These are phyloP conservation scores for Blastomyces gilchristii DNA, from an alignment of 2,329 filamentous ascomycete genomes.

Conservation along the genomic window DNA sequence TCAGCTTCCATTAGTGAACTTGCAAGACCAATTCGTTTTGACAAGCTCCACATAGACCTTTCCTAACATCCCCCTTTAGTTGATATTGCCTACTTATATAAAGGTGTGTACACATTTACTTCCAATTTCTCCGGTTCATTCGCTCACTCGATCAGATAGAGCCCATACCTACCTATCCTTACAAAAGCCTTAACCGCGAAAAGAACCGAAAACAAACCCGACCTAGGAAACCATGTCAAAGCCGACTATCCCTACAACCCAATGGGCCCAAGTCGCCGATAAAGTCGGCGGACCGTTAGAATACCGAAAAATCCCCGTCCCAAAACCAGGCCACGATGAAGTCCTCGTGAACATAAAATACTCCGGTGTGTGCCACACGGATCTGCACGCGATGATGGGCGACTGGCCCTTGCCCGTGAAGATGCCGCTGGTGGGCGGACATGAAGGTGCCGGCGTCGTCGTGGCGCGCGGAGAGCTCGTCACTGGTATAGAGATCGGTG, in stretches of 20 bases:
- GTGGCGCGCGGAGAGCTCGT: constrained; percentile 71
- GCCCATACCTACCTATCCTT: too few relatives aligned
- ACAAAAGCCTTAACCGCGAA: background rate
- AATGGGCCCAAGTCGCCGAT: constrained; percentile 89
- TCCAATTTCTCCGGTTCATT: background rate
- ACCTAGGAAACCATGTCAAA: constrained; percentile 20
- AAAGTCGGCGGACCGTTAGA: constrained; percentile 60
- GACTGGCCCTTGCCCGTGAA: constrained; percentile 83
- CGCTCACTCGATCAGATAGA: background rate
- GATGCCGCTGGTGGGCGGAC: constrained; percentile 74
- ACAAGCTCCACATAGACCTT: background rate
- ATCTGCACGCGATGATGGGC: constrained; percentile 69
- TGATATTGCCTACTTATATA: background rate
- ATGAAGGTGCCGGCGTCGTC: constrained; percentile 69
- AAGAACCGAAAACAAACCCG: background rate
- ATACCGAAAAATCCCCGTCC: constrained; percentile 58
- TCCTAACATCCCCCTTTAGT: background rate
- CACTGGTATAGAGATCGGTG: constrained; percentile 66
- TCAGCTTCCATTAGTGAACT: background rate
- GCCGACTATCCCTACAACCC: constrained; percentile 59
- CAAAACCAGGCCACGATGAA: constrained; percentile 73
- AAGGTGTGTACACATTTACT: background rate
- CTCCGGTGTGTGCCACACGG: constrained; percentile 84
- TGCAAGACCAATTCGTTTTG: too few relatives aligned
- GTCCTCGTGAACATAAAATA: constrained; percentile 87